phyloP scores from a whole-genome alignment of 805 yeast species.

The Metschnikowia dekortorum region DNA sequence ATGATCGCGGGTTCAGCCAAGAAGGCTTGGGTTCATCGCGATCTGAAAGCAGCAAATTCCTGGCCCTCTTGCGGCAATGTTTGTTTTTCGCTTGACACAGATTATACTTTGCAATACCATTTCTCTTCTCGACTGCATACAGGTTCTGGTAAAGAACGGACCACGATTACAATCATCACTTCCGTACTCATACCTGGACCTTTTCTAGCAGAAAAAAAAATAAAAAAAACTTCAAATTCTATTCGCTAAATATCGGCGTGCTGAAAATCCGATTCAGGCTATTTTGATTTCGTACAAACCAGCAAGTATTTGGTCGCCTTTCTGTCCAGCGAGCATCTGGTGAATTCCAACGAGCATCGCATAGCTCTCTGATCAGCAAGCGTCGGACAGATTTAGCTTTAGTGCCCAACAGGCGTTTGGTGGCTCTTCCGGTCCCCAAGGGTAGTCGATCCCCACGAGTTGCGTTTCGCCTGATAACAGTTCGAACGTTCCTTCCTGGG shows the following conservation, averaged over 20 bases:
- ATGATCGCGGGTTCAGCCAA: constrained; percentile 52
- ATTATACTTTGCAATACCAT: constrained; percentile 58
- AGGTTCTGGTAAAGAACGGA: constrained; percentile 31
- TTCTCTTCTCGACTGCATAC: constrained; percentile 22
- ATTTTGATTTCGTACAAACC: constrained; percentile 31
- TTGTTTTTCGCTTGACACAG: constrained; percentile 48
- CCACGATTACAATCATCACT: too few relatives aligned
- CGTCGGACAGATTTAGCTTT: too few relatives aligned
- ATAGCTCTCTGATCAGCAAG: too few relatives aligned
- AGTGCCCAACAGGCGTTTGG: too few relatives aligned
- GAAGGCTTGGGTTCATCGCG: constrained; percentile 49
- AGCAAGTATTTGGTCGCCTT: constrained; percentile 44
- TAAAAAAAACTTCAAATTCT: too few relatives aligned
- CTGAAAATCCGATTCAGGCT: constrained; percentile 52
- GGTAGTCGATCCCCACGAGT: constrained; percentile 57
- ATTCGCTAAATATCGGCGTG: constrained; percentile 48
- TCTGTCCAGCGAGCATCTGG: constrained; percentile 79
- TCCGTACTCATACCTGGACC: too few relatives aligned
- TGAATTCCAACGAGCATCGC: constrained; percentile 25
- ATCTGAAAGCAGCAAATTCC: constrained; percentile 48
- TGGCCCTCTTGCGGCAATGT: constrained; percentile 54
- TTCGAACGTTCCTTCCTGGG: constrained; percentile 61
- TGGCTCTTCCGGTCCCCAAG: constrained; percentile 11
- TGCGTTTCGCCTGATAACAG: constrained; percentile 57
- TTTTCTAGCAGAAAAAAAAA: too few relatives aligned